phyloP scores from a whole-genome alignment of 2,329 filamentous ascomycete genomes.

The Onygena corvina region DNA sequence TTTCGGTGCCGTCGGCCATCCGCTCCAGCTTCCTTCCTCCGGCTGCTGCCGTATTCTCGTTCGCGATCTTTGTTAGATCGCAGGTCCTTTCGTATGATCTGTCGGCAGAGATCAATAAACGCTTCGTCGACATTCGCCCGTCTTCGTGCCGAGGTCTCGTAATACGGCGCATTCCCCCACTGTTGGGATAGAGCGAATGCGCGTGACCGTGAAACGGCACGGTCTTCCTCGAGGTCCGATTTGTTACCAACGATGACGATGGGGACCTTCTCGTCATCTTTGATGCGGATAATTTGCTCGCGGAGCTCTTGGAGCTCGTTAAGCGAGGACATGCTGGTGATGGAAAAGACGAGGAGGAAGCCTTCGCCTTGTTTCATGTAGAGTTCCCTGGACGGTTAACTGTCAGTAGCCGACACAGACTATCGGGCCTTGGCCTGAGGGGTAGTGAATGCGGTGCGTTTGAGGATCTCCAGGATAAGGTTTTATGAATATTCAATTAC shows the following conservation, averaged over 20 bases:
- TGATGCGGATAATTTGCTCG: slow-evolving; percentile 83
- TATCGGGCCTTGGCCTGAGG: neutral
- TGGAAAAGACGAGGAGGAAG: slow-evolving; percentile 84
- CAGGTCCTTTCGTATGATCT: slow-evolving; percentile 63
- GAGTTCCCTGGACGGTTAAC: slow-evolving; percentile 46
- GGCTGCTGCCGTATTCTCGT: slow-evolving; percentile 21
- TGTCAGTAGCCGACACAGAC: neutral
- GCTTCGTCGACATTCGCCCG: slow-evolving; percentile 83
- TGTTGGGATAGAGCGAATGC: slow-evolving; percentile 75
- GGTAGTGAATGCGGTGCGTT: neutral
- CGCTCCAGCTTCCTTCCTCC: slow-evolving; percentile 26
- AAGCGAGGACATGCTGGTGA: slow-evolving; percentile 73
- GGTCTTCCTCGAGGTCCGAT: slow-evolving; percentile 76
- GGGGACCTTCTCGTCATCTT: slow-evolving; percentile 71
- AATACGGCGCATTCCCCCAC: slow-evolving; percentile 80
- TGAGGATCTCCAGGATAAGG: neutral
- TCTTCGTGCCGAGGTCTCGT: slow-evolving; percentile 74
- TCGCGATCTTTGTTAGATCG: slow-evolving; percentile 26
- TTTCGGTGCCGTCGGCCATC: slow-evolving; percentile 23
- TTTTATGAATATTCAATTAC: slow-evolving; percentile 27
- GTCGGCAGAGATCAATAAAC: slow-evolving; percentile 70
- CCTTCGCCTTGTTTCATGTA: slow-evolving; percentile 93
- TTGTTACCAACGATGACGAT: slow-evolving; percentile 92
- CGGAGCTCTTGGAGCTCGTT: slow-evolving; percentile 68
- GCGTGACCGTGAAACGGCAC: slow-evolving; percentile 61